Evolutionary conservation across 768 basidiomycete species (phyloP).

Genomic region (Suillus alpinus): DNA sequence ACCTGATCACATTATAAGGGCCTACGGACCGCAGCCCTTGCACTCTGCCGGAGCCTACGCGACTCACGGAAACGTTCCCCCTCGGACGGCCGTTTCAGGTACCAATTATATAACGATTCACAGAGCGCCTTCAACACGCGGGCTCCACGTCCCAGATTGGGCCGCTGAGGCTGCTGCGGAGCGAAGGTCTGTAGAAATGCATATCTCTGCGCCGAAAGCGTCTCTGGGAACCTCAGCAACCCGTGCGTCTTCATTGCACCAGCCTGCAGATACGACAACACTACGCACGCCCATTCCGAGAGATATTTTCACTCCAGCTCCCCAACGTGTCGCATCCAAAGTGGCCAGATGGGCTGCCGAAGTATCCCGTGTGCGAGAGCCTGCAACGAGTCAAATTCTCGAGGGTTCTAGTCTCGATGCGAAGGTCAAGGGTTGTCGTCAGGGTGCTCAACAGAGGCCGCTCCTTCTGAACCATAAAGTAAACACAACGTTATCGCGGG

Average conservation of each 20-base stretch:
- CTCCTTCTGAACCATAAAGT: background rate
- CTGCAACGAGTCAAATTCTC: background rate
- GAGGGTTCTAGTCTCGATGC: conserved; percentile 1
- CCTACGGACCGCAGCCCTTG: background rate
- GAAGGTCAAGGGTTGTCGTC: background rate
- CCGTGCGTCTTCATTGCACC: background rate
- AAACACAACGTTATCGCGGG: background rate
- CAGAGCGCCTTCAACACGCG: background rate
- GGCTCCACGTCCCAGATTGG: background rate
- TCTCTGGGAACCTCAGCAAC: background rate
- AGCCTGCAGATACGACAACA: background rate
- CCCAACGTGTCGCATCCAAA: background rate
- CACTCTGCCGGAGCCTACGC: background rate
- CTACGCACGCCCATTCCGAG: background rate
- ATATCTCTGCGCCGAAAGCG: background rate
- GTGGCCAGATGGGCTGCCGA: background rate
- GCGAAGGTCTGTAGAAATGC: background rate
- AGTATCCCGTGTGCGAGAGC: background rate
- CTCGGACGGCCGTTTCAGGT: background rate
- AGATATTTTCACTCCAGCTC: background rate
- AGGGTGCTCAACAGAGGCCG: background rate
- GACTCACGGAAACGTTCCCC: background rate
- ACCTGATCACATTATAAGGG: background rate
- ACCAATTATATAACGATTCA: background rate
- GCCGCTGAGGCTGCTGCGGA: background rate